Conservation (phyloP, 1,284 basidiomycete genomes). For the Leccinum cinnamomeum region DNA sequence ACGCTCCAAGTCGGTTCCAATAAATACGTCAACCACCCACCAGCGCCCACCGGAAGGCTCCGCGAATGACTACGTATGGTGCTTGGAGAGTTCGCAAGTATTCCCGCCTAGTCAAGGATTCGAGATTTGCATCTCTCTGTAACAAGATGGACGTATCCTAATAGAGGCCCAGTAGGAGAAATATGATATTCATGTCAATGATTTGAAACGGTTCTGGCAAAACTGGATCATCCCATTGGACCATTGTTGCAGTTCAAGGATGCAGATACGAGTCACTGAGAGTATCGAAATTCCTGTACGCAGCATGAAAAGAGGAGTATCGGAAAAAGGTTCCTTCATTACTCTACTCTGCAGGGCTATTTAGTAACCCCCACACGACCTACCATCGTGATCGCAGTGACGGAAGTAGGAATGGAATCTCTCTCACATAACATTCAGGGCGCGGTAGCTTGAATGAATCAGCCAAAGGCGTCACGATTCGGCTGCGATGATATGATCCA, state of each 20-base stretch:
- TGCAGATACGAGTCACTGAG: neutral
- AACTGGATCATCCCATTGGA: conserved; percentile 9
- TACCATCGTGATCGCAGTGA: neutral
- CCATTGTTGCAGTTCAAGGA: conserved; percentile 9
- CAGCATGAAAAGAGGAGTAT: neutral
- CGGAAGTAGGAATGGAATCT: neutral
- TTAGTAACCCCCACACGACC: neutral
- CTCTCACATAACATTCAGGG: conserved; percentile 13
- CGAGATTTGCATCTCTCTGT: neutral
- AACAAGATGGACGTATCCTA: conserved; percentile 11
- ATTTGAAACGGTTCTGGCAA: neutral
- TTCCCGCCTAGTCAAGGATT: conserved; percentile 18
- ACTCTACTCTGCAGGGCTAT: neutral
- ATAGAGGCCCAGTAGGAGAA: conserved; percentile 17
- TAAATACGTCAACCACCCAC: conserved; percentile 3
- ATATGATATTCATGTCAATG: conserved; percentile 7
- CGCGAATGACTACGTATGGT: conserved; percentile 20
- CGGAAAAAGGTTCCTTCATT: neutral
- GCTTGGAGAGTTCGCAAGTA: conserved; percentile 18
- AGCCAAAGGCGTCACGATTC: neutral
- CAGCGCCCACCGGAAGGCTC: conserved; percentile 22
- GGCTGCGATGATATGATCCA: neutral
- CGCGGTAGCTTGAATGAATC: neutral
- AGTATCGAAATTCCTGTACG: neutral
- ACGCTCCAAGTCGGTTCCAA: neutral